Percentiles rank a stretch among this genome's conserved stretches.
phyloP scores from a whole-genome alignment of 2,329 filamentous ascomycete genomes.

The Colletotrichum limetticola region DNA sequence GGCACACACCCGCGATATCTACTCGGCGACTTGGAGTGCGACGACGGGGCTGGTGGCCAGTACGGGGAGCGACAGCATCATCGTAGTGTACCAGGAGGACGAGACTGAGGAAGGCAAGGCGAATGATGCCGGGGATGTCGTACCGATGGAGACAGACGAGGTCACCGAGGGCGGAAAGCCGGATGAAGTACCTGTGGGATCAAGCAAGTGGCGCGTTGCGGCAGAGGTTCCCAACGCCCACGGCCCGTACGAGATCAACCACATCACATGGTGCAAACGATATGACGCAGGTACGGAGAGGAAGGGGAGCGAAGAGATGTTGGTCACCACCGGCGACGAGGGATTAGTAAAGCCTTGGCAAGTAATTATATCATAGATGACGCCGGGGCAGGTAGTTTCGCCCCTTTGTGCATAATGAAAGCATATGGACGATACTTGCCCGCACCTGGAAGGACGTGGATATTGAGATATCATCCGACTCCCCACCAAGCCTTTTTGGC shows the following conservation, averaged over 20 bases:
- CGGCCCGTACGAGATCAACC: constrained; percentile 94
- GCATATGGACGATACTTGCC: background rate
- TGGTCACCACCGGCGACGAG: constrained; percentile 93
- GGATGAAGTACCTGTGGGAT: background rate
- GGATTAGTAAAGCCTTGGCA: constrained; percentile 88
- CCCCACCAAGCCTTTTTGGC: too few species aligned
- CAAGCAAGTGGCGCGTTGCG: constrained; percentile 74
- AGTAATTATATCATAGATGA: constrained; percentile 46
- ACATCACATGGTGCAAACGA: constrained; percentile 86
- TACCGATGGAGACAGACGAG: background rate
- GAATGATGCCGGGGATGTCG: background rate
- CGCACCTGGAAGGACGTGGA: background rate
- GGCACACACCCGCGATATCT: constrained; percentile 83
- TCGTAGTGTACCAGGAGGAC: constrained; percentile 81
- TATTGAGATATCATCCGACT: background rate
- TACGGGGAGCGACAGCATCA: constrained; percentile 85
- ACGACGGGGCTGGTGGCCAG: constrained; percentile 84
- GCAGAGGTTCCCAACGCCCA: constrained; percentile 79
- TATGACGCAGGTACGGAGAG: constrained; percentile 72
- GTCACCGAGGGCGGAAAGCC: constrained; percentile 35
- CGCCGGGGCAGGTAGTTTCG: background rate
- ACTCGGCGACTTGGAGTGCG: constrained; percentile 86
- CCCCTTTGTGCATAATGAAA: background rate
- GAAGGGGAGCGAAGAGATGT: constrained; percentile 77
- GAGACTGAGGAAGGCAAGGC: constrained; percentile 14